Base-by-base conservation (phyloP, 2,329 filamentous ascomycete genomes). In the Colletotrichum theobromicola region DNA sequence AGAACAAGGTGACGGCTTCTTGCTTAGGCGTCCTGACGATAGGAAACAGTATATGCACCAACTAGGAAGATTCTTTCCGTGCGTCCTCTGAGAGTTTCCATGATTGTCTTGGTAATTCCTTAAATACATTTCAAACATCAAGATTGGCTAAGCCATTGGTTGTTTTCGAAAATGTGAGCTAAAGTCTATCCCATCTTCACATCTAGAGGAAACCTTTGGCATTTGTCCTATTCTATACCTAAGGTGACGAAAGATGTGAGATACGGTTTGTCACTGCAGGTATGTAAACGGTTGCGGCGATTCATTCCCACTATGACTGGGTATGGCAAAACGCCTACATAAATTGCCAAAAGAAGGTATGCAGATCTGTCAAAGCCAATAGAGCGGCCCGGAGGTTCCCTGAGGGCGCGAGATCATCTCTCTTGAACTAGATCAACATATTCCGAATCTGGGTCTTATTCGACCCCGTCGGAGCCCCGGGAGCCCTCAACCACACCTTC, bases 281-380 rank as follows among this genome's bases (percentile, higher is more conserved):
- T 0, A 42, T n/a, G 0, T 16, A 0, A 4, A 16, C 16, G 8
- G 8, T 42, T 42, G 18, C 9, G 7, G 16, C n/a, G 37, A 42
- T 0, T 42, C 37, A 0, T 42, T 16, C 0, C 37, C 9, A 0
- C 2, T 46, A 5, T 0, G 18, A 46, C 18, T 46, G 9, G 37
- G 18, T 12, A 46, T 18, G 37, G 37, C 12, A 16, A 46, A n/a
- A 18, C 37, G 0, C 37, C 5, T 9, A 32, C 10, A 32, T 32
- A 32, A 32, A 9, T 32, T 9, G 10, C 30, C 8, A 32, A 32
- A 32, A 32, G 30, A 9, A 9, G 30, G 30, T 32, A 32, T 3
- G 30, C 5, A 32, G 30, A 32, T 32, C 8, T 9, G 30, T 32
- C 30, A 32, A 9, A 2, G 30, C 30, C 30, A 32, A 9, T 9